These are phyloP conservation scores for Tuber magnatum DNA, from an alignment of 495 filamentous ascomycete species.

Conservation along the genomic window DNA sequence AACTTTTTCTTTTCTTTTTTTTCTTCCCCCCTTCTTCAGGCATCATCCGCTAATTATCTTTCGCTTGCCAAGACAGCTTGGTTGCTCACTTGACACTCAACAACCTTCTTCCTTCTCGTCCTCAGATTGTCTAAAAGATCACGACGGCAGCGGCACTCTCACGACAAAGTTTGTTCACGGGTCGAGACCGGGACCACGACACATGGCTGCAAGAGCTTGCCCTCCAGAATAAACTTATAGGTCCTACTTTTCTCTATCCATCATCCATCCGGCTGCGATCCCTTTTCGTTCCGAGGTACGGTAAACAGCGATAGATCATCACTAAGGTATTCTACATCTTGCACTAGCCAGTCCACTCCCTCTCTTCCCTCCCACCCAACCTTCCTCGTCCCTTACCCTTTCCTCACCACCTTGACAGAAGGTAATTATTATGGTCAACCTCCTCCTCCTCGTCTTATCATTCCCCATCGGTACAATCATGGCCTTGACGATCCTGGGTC, in stretches of 20 bases:
- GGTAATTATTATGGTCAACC: slow-evolving; percentile 28
- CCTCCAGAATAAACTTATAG: neutral
- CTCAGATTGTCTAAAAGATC: neutral
- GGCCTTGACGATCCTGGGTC: slow-evolving; percentile 32
- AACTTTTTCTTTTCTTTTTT: slow-evolving; percentile 1
- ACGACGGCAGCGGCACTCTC: neutral
- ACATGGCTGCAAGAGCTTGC: neutral
- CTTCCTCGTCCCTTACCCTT: neutral
- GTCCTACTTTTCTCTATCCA: neutral
- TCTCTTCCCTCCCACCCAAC: slow-evolving; percentile 38
- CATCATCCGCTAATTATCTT: slow-evolving; percentile 40
- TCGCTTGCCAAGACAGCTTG: neutral
- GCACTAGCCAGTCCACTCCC: slow-evolving; percentile 39
- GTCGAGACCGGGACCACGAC: neutral
- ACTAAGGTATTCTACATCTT: neutral
- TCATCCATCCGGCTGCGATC: neutral
- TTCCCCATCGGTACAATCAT: slow-evolving; percentile 38
- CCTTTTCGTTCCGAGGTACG: neutral
- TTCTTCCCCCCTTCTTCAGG: slow-evolving; percentile 28
- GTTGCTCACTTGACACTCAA: neutral
- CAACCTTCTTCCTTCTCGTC: neutral
- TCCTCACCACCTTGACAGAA: neutral
- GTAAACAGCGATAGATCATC: neutral
- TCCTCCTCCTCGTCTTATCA: slow-evolving; percentile 28
- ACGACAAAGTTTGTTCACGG: neutral